Conservation (phyloP, 2,329 filamentous ascomycete species). For the Fusarium coicis region DNA sequence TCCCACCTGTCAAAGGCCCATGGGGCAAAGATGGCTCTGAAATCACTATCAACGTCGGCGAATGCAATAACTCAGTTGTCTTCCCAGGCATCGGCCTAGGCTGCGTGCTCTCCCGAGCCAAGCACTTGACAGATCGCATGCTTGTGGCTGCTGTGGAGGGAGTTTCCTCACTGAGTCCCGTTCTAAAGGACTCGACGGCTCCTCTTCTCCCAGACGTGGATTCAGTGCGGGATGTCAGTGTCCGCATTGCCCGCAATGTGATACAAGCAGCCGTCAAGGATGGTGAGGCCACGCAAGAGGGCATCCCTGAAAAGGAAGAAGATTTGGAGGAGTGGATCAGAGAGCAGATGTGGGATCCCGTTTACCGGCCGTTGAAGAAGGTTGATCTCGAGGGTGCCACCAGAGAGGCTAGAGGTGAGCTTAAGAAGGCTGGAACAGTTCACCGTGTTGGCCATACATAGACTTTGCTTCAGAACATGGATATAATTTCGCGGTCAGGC, state of each 20-base stretch:
- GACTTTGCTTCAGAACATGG: background rate
- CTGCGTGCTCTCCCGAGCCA: constrained; percentile 75
- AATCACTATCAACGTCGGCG: constrained; percentile 66
- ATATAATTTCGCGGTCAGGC: background rate
- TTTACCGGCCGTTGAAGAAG: constrained; percentile 71
- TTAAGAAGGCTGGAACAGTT: constrained; percentile 47
- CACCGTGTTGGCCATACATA: constrained; percentile 30
- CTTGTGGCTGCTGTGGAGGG: constrained; percentile 82
- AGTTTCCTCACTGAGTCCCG: constrained; percentile 77
- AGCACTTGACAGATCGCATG: constrained; percentile 78
- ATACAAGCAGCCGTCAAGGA: constrained; percentile 78
- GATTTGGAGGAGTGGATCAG: constrained; percentile 77
- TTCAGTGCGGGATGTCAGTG: constrained; percentile 78
- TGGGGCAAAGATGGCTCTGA: constrained; percentile 61
- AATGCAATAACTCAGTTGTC: constrained; percentile 89
- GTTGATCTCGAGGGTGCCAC: constrained; percentile 64
- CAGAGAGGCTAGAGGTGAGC: constrained; percentile 61
- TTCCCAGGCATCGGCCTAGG: constrained; percentile 90
- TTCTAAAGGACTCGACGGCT: constrained; percentile 68
- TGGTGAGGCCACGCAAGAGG: constrained; percentile 70
- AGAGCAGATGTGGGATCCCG: constrained; percentile 83
- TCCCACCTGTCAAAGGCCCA: constrained; percentile 74
- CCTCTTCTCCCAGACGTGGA: constrained; percentile 81
- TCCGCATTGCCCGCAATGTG: constrained; percentile 79
- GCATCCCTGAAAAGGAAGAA: constrained; percentile 67